A percentile compares a stretch with the other conserved stretches of the same genome.
phyloP scores from a whole-genome alignment of 2,329 filamentous ascomycete genomes.

The Phialophora chinensis region DNA sequence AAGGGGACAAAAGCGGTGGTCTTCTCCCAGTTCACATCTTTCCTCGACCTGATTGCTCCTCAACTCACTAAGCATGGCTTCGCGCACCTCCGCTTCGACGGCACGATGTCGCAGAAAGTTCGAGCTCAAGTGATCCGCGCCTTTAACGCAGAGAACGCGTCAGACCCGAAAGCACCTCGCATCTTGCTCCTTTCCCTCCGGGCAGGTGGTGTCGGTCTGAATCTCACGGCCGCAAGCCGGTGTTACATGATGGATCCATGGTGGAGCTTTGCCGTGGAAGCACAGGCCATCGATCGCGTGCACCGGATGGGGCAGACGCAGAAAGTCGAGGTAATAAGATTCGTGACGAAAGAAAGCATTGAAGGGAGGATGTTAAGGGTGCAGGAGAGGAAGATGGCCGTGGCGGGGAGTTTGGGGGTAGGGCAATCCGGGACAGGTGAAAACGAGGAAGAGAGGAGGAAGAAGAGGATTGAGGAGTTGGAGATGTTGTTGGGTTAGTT shows the following conservation, averaged over 20 bases:
- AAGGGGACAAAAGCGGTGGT: constrained; percentile 83
- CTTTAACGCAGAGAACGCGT: constrained; percentile 60
- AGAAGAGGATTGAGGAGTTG: constrained; percentile 90
- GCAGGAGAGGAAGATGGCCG: constrained; percentile 86
- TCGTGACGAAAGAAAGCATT: constrained; percentile 88
- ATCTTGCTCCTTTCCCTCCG: constrained; percentile 83
- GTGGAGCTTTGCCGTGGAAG: constrained; percentile 98
- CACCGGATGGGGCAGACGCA: constrained; percentile 94
- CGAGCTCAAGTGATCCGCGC: constrained; percentile 77
- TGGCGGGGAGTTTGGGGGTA: constrained; percentile 92
- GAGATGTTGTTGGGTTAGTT: constrained; percentile 77
- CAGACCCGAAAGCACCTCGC: constrained; percentile 41
- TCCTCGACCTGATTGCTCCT: constrained; percentile 87
- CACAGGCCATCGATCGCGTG: constrained; percentile 95
- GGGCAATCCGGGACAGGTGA: constrained; percentile 85
- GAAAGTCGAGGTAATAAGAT: constrained; percentile 84
- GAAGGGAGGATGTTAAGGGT: constrained; percentile 94
- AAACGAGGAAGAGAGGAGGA: constrained; percentile 88
- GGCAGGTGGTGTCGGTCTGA: constrained; percentile 91
- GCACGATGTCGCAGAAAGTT: constrained; percentile 83
- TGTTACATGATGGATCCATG: constrained; percentile 99
- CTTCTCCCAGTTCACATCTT: constrained; percentile 97
- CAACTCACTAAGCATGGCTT: constrained; percentile 76
- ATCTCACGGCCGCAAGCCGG: constrained; percentile 83
- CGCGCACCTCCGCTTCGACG: constrained; percentile 84